phyloP scores from a whole-genome alignment of 2,329 filamentous ascomycete species.

The Pseudovirgaria hyperparasitica region DNA sequence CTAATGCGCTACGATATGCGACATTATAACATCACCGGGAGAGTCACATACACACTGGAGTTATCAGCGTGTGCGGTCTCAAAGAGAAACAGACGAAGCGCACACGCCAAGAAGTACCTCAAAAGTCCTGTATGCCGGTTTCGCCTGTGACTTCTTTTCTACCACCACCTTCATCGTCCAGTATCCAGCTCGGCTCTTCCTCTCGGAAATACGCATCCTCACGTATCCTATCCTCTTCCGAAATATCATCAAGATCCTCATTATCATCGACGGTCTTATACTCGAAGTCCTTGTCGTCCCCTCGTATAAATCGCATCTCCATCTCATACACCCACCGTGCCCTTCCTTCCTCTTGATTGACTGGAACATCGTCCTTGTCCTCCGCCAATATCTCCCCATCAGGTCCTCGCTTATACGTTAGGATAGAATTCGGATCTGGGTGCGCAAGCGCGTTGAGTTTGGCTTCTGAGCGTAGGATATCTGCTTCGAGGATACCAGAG shows the following conservation, averaged over 20 bases:
- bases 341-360: constrained; percentile 52
- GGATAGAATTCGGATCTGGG: constrained; percentile 36
- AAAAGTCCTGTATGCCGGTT: constrained; percentile 37
- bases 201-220: constrained; percentile 73
- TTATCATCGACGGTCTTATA: constrained; percentile 59
- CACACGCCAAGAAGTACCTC: constrained; percentile 9
- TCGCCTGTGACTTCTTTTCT: constrained; percentile 26
- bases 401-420: constrained; percentile 37
- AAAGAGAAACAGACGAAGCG: too few relatives aligned
- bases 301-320: constrained; percentile 59
- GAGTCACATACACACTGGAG: too few relatives aligned
- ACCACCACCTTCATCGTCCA: constrained; percentile 25
- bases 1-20: too few relatives aligned
- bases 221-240: constrained; percentile 49
- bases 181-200: constrained; percentile 58
- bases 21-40: too few relatives aligned
- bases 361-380: constrained; percentile 43
- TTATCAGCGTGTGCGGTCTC: too few relatives aligned
- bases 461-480: constrained; percentile 63
- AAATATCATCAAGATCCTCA: constrained; percentile 57
- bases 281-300: constrained; percentile 67
- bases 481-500: constrained; percentile 64
- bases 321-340: constrained; percentile 61
- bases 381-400: constrained; percentile 46
- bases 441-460: constrained; percentile 52